These are phyloP conservation scores for Aspergillus piperis DNA, from an alignment of 2,329 filamentous ascomycete species.

Conservation along the genomic window DNA sequence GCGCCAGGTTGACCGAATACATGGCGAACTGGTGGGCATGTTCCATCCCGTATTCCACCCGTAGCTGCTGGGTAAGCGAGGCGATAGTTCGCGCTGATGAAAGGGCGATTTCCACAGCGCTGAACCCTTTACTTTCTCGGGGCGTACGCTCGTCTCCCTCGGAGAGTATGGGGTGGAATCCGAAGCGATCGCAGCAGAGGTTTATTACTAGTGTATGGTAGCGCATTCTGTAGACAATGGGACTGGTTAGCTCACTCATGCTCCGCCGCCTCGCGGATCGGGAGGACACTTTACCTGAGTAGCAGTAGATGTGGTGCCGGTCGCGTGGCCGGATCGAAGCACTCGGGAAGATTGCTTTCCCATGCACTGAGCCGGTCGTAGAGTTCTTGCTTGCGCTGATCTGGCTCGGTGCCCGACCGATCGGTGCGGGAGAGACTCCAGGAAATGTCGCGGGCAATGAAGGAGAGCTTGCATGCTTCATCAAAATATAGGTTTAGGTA, in stretches of 20 bases:
- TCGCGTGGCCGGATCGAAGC: constrained; percentile 1
- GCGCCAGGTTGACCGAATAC: constrained; percentile 29
- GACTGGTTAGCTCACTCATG: too few species aligned
- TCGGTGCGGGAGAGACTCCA: constrained; percentile 4
- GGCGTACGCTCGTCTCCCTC: constrained; percentile 2
- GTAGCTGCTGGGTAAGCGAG: constrained; percentile 22
- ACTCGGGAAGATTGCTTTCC: constrained; percentile 12
- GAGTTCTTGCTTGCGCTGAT: constrained; percentile 13
- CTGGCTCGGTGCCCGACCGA: not conserved
- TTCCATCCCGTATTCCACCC: constrained; percentile 28
- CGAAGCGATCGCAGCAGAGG: constrained; percentile 25
- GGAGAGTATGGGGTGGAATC: constrained; percentile 4
- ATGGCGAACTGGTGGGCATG: constrained; percentile 30
- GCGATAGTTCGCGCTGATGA: constrained; percentile 27
- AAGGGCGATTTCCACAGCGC: constrained; percentile 14
- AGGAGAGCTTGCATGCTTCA: constrained; percentile 22
- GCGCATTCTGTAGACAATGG: constrained; percentile 23
- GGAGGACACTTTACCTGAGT: constrained; percentile 14
- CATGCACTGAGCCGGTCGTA: constrained; percentile 18
- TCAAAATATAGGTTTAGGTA: constrained; percentile 24
- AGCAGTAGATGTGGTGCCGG: constrained; percentile 19
- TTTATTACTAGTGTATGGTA: constrained; percentile 30
- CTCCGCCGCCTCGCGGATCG: too few species aligned
- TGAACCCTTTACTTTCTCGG: not conserved
- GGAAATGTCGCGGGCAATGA: constrained; percentile 23